Percentiles rank a stretch among this genome's conserved stretches.
Conservation (phyloP, 2,329 filamentous ascomycete genomes). For the Orbilia blumenaviensis region DNA sequence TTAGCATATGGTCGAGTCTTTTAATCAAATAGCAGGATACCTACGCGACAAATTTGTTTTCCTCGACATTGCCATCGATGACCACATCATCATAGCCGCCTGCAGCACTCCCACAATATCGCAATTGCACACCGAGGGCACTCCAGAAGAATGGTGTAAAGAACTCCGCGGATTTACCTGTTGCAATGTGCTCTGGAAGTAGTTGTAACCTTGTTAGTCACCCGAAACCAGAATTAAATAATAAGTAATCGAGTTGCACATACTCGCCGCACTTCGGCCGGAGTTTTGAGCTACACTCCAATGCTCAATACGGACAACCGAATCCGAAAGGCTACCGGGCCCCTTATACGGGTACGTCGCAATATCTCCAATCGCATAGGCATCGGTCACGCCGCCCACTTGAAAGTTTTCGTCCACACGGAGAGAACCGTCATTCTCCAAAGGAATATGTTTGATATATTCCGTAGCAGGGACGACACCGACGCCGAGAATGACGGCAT, state of each 20-base stretch:
- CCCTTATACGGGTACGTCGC: slow-evolving; percentile 94
- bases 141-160: slow-evolving; percentile 99
- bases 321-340: slow-evolving; percentile 76
- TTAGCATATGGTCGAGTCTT: background rate
- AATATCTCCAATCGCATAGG: slow-evolving; percentile 89
- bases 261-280: slow-evolving; percentile 76
- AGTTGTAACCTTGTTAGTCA: background rate
- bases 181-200: slow-evolving; percentile 72
- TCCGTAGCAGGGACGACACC: slow-evolving; percentile 87
- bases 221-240: background rate
- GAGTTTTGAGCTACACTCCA: slow-evolving; percentile 98
- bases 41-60: slow-evolving; percentile 86
- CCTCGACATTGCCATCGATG: slow-evolving; percentile 77
- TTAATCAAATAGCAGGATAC: no score
- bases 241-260: background rate
- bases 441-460: slow-evolving; percentile 76
- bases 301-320: slow-evolving; percentile 79
- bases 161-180: slow-evolving; percentile 69
- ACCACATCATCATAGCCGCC: slow-evolving; percentile 87
- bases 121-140: slow-evolving; percentile 83
- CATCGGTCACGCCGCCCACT: slow-evolving; percentile 78
- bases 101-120: slow-evolving; percentile 89
- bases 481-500: slow-evolving; percentile 89
- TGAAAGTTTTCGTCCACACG: slow-evolving; percentile 81
- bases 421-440: slow-evolving; percentile 87